Conservation (phyloP, 305 asterid species). For the Fraxinus sp. region DNA sequence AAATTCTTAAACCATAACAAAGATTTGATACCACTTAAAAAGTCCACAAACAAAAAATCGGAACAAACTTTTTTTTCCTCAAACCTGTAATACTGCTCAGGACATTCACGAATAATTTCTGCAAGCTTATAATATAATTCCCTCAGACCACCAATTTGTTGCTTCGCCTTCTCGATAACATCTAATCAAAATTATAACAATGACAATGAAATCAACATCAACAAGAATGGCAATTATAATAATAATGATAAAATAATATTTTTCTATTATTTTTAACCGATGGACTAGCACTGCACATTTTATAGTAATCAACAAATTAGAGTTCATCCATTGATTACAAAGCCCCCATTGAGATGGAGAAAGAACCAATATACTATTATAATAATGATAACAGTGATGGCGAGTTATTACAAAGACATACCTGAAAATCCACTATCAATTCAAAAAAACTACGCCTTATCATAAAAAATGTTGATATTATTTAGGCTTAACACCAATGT, state of each 20-base stretch:
- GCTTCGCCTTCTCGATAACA: constrained; percentile 71
- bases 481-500: not conserved
- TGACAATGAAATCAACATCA: constrained; percentile 12
- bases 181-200: constrained; percentile 41
- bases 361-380: not conserved
- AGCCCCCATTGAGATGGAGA: not conserved
- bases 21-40: constrained; percentile 4
- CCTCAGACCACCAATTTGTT: constrained; percentile 49
- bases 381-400: not conserved
- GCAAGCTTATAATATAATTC: constrained; percentile 61
- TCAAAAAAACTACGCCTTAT: not conserved
- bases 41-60: constrained; percentile 1
- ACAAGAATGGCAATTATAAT: not conserved
- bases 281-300: not conserved
- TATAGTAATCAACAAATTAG: not conserved
- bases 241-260: not conserved
- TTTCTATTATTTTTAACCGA: not conserved
- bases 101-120: constrained; percentile 61
- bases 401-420: not conserved
- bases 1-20: constrained; percentile 7
- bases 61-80: constrained; percentile 11
- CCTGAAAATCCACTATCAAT: not conserved
- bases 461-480: not conserved
- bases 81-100: constrained; percentile 85
- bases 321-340: not conserved